Base-by-base conservation (phyloP, 176 grass and related monocot species). In the Oryza punctata region DNA sequence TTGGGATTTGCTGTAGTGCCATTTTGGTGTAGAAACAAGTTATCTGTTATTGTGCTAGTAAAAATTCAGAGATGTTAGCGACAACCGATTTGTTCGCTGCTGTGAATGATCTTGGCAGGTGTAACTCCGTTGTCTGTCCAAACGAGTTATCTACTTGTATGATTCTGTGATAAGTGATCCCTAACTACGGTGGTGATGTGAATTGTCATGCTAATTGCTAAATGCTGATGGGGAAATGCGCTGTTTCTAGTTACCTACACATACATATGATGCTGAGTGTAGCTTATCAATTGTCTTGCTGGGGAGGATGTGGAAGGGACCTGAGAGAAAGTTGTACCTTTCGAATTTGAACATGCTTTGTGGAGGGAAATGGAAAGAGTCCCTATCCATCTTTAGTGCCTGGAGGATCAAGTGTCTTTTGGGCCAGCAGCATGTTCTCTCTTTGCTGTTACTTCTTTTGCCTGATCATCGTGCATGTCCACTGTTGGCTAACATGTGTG, bases 21-120 rank as follows among this genome's bases (percentile, higher is more conserved):
- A 46, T 86, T 68, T 90, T 78, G 83, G 73, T 86, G 79, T 90
- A 83, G 74, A 74, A 73, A 83, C 61, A 82, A 82, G 57, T 46
- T 73, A 81, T 74, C 65, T 85, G 32, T 85, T n/a, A n/a, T 85
- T 85, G 83, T 85, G 82, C 46, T 82, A 60, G 67, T 82, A 67
- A 82, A 82, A 13, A 78, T 66, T 44, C 57, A 63, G 79, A 73
- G 10, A 23, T 86, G 49, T 72, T 90, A 74, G 80, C 16, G 33
- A 59, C 47, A 60, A 40, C 60, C 60, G 29, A 78, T 69, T 90
- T 90, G 72, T 52, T 78, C 3, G 2, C 18, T 84, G 68, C 60
- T 73, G 74, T 37, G 66, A 78, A 81, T 79, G 73, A 73, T 78
- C 32, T 57, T 73, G 6, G 47, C 65, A 70, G 73, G 46, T 78